phyloP scores from a whole-genome alignment of 2,329 filamentous ascomycete species.

The Botrytis aclada region DNA sequence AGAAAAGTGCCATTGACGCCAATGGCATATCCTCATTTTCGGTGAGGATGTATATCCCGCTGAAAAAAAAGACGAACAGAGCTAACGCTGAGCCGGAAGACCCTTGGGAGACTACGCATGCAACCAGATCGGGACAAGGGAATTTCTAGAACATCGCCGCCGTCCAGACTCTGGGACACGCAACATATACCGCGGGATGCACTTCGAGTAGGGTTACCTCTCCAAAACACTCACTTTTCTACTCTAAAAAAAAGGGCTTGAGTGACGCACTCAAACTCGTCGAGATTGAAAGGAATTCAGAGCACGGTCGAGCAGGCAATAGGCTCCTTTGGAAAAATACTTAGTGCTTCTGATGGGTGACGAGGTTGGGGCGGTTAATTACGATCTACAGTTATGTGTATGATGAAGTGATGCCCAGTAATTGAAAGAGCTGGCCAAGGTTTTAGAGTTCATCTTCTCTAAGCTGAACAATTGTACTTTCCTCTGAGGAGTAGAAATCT shows the following conservation, averaged over 20 bases:
- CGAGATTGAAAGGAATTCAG: neutral
- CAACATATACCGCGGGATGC: neutral
- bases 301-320: neutral
- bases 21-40: neutral
- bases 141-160: neutral
- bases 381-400: neutral
- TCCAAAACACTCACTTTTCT: neutral
- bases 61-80: neutral
- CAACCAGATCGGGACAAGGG: neutral
- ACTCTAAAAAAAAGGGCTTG: neutral
- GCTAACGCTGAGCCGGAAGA: neutral
- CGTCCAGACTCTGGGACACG: neutral
- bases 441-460: no score
- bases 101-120: neutral
- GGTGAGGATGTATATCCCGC: neutral
- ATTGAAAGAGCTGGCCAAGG: no score
- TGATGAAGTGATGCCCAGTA: neutral
- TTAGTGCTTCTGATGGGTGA: neutral
- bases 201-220: neutral
- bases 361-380: neutral
- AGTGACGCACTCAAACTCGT: neutral
- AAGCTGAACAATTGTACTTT: no score
- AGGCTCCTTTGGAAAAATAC: neutral
- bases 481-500: no score
- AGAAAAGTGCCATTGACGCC: neutral